Percentiles rank a stretch among this genome's conserved stretches.
Conservation (phyloP, 495 filamentous ascomycete species). For the Penicillium flavigenum region DNA sequence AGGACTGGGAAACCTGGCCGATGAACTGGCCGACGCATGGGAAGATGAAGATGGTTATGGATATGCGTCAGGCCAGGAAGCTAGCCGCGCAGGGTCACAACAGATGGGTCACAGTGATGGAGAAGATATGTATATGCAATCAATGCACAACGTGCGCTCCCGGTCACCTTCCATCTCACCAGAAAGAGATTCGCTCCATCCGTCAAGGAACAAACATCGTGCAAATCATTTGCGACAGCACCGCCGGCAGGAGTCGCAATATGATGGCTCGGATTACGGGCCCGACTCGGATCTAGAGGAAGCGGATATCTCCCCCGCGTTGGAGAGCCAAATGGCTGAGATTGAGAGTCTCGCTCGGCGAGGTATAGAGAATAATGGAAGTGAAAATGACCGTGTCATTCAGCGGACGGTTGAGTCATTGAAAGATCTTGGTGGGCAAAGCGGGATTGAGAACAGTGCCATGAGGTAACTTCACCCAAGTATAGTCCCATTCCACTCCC, state of each 20-base stretch:
- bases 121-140: slow-evolving; percentile 36
- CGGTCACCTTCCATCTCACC: slow-evolving; percentile 33
- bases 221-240: slow-evolving; percentile 41
- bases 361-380: slow-evolving; percentile 70
- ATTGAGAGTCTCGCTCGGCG: slow-evolving; percentile 72
- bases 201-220: slow-evolving; percentile 29
- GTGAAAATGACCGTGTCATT: slow-evolving; percentile 65
- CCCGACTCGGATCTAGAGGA: slow-evolving; percentile 72
- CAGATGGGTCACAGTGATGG: slow-evolving; percentile 35
- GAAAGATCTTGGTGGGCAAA: slow-evolving; percentile 78
- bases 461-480: slow-evolving; percentile 57
- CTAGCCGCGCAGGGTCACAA: slow-evolving; percentile 33
- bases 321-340: slow-evolving; percentile 74
- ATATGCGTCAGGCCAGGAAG: slow-evolving; percentile 44
- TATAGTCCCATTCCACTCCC: slow-evolving; percentile 4
- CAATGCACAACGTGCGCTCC: slow-evolving; percentile 28
- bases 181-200: slow-evolving; percentile 30
- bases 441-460: slow-evolving; percentile 73
- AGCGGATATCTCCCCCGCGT: slow-evolving; percentile 65
- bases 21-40: slow-evolving; percentile 63
- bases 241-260: slow-evolving; percentile 50
- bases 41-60: slow-evolving; percentile 58
- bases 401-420: slow-evolving; percentile 69
- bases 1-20: slow-evolving; percentile 79
- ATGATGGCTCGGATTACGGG: slow-evolving; percentile 60